Base-by-base conservation (phyloP, 2,329 filamentous ascomycete species). In the Fusarium torulosum region DNA sequence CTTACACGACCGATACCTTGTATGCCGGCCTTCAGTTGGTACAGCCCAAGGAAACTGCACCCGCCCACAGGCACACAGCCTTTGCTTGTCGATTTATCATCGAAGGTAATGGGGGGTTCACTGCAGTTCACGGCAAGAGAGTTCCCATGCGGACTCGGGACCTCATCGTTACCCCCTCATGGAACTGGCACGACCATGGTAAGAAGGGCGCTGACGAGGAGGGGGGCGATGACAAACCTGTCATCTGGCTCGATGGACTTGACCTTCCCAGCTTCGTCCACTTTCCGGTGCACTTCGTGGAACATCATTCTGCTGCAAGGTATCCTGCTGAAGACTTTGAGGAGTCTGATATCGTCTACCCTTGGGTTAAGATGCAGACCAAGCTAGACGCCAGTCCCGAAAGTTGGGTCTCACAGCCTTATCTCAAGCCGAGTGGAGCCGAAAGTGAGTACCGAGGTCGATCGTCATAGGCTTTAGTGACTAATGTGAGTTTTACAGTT, bases 181-280 rank as follows among this genome's bases (percentile, higher is more conserved):
- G 86, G 85, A 84, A 86, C 72, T 88, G 83, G 79, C 85, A 87
- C 63, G 86, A 88, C 55, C 85, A 88, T 54, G 86, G 86, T 4
- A 87, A 87, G 53, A 84, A 88, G 46, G 82, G 84, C 0, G 55
- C 69, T 3, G 76, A 78, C 1, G 79, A 79, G 0, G 58, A 69
- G 11, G 66, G 66, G 0, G 67, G 67, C 1, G 65, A 71, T 19
- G 61, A 63, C 3, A 11, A 61, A 7, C 84, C 85, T 0, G 82
- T 87, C 74, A 84, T 88, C 46, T 88, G 86, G 86, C 78, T 88
- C 2, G 86, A 88, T 66, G 84, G 80, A 0, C 76, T 88, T 1
- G 83, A 88, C 70, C 74, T 88, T 3, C 85, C 86, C 0, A 77
- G 78, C 13, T 87, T 85, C 63, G 74, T 77, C 2, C 81, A 83